phyloP scores from a whole-genome alignment of 2,329 filamentous ascomycete genomes.

The Elsinoe fawcettii region DNA sequence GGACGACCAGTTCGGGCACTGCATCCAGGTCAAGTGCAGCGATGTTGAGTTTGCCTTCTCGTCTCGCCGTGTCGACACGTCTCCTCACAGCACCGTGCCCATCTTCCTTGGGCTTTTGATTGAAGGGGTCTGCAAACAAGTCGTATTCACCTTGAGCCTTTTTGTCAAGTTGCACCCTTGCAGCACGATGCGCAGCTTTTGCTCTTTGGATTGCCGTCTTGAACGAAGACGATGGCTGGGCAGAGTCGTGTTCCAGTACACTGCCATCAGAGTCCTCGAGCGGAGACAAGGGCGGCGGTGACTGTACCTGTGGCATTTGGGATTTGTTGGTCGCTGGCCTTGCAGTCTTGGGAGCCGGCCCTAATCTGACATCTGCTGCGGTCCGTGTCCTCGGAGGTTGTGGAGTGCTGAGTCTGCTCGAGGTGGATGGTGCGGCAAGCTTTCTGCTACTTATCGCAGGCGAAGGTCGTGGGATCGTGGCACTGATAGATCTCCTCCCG shows the following conservation, averaged over 20 bases:
- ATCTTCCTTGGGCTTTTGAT: conserved; percentile 50
- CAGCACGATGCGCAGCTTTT: conserved; percentile 55
- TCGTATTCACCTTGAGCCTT: conserved; percentile 50
- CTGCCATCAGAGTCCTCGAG: neutral
- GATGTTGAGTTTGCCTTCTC: conserved; percentile 78
- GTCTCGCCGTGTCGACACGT: conserved; percentile 64
- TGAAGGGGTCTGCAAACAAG: conserved; percentile 60
- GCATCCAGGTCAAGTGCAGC: conserved; percentile 71
- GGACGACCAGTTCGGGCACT: conserved; percentile 74
- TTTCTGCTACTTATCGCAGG: conserved; percentile 11
- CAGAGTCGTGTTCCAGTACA: neutral
- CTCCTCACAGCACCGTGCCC: conserved; percentile 62
- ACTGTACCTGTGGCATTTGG: conserved; percentile 18
- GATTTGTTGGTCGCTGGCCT: neutral
- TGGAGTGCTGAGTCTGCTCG: conserved; percentile 2
- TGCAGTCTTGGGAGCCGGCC: neutral
- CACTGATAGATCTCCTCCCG: conserved; percentile 8
- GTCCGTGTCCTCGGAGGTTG: neutral
- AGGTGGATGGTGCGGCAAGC: neutral
- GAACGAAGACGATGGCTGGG: conserved; percentile 69
- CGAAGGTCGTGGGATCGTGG: conserved; percentile 6
- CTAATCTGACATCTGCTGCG: neutral
- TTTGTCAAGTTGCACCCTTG: conserved; percentile 13
- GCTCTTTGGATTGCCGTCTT: conserved; percentile 90
- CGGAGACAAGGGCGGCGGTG: conserved; percentile 7